These are phyloP conservation scores for Clavispora phyllophila DNA, from an alignment of 805 yeast species.

Conservation along the genomic window DNA sequence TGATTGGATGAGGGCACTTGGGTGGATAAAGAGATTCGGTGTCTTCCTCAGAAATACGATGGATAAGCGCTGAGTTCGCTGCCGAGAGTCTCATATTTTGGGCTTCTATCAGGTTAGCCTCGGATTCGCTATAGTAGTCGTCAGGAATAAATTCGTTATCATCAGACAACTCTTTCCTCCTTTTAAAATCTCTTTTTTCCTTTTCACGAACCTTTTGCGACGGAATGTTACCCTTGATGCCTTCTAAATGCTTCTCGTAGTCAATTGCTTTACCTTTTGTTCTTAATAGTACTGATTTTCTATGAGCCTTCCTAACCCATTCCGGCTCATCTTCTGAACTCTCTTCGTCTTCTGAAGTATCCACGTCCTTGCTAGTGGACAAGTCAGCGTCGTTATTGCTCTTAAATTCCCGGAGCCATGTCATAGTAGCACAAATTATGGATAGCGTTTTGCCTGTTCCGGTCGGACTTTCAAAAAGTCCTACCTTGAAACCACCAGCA, in stretches of 20 bases:
- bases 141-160: slow-evolving; percentile 23
- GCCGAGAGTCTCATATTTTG: slow-evolving; percentile 30
- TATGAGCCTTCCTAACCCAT: slow-evolving; percentile 50
- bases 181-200: slow-evolving; percentile 2
- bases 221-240: slow-evolving; percentile 3
- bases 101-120: slow-evolving; percentile 9
- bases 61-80: slow-evolving; percentile 48
- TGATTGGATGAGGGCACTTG: slow-evolving; percentile 42
- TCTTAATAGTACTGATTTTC: slow-evolving; percentile 27
- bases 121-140: slow-evolving; percentile 32
- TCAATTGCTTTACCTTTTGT: slow-evolving; percentile 24
- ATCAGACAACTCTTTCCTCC: slow-evolving; percentile 2
- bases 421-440: slow-evolving; percentile 75
- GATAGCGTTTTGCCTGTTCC: slow-evolving; percentile 93
- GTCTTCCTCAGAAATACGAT: slow-evolving; percentile 31
- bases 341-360: slow-evolving; percentile 1
- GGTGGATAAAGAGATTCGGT: slow-evolving; percentile 16
- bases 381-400: slow-evolving; percentile 9
- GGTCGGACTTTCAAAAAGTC: slow-evolving; percentile 88
- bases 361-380: not conserved
- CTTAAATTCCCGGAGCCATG: slow-evolving; percentile 67
- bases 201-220: not conserved
- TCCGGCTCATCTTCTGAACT: slow-evolving; percentile 52
- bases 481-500: slow-evolving; percentile 52
- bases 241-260: slow-evolving; percentile 35